Evolutionary conservation across 805 yeast species (phyloP).

Genomic region (Barnettozyma siamensis): DNA sequence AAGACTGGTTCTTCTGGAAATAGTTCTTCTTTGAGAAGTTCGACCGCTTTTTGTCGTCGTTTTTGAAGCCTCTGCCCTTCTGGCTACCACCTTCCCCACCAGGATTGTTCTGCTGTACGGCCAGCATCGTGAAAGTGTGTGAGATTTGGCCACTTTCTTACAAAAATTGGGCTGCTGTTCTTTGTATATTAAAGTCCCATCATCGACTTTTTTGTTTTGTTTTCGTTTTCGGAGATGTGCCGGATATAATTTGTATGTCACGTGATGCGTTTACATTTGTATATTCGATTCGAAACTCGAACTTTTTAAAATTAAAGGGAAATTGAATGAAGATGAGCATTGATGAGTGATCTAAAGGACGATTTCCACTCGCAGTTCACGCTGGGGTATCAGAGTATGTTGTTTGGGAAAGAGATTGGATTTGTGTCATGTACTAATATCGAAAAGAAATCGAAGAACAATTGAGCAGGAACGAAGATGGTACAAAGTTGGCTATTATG

Average conservation of each 20-base stretch:
- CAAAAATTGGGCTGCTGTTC: too few species aligned
- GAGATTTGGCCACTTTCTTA: too few species aligned
- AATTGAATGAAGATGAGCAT: too few species aligned
- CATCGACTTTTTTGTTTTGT: too few species aligned
- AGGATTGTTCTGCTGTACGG: neutral
- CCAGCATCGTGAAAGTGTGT: neutral
- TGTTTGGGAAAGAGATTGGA: too few species aligned
- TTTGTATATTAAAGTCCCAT: too few species aligned
- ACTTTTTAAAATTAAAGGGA: too few species aligned
- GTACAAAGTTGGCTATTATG: neutral
- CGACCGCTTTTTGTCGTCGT: neutral
- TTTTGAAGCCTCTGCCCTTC: neutral
- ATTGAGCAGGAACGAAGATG: neutral
- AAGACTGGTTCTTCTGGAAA: conserved; percentile 15
- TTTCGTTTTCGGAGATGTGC: too few species aligned
- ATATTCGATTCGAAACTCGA: too few species aligned
- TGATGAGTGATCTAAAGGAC: neutral
- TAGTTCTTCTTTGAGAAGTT: conserved; percentile 14
- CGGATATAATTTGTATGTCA: too few species aligned
- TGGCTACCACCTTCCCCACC: neutral
- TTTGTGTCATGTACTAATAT: neutral
- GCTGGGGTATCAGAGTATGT: conserved; percentile 1
- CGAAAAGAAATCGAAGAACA: neutral
- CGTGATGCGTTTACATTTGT: too few species aligned
- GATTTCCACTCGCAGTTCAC: conserved; percentile 4